phyloP scores from a whole-genome alignment of 1,284 basidiomycete genomes.

The Chiua sp. region DNA sequence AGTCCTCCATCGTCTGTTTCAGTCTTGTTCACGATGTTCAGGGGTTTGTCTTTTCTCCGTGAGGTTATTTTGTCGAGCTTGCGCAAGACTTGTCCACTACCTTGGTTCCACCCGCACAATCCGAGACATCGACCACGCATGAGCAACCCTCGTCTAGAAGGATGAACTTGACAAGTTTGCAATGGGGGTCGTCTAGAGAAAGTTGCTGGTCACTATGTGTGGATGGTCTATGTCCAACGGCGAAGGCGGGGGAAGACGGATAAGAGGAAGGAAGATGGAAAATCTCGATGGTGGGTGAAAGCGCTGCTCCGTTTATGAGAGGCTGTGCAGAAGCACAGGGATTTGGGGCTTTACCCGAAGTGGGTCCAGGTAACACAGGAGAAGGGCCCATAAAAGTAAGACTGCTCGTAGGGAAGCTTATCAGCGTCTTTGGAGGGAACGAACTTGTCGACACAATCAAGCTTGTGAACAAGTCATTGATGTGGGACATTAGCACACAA shows the following conservation, averaged over 20 bases:
- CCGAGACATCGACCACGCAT: no score
- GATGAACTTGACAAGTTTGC: no score
- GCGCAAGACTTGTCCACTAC: conserved; percentile 84
- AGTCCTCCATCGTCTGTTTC: conserved; percentile 70
- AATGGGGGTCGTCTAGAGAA: no score
- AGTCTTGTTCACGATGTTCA: conserved; percentile 52
- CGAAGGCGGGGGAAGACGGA: no score
- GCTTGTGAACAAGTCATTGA: conserved; percentile 15
- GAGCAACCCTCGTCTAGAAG: no score
- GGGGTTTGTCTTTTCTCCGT: conserved; percentile 51
- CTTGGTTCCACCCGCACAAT: conserved; percentile 81
- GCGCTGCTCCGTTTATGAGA: no score
- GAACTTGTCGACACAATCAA: conserved; percentile 5
- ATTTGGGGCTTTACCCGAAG: conserved; percentile 31
- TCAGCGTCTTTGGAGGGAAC: conserved; percentile 21
- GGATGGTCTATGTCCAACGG: no score
- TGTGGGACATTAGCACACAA: neutral
- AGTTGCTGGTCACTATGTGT: no score
- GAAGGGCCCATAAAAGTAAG: neutral
- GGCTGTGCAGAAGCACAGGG: conserved; percentile 44
- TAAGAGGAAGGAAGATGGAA: no score
- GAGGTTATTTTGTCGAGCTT: conserved; percentile 81
- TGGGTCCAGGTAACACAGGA: conserved; percentile 11
- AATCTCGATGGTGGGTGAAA: no score
- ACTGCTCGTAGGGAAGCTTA: conserved; percentile 30